phyloP scores from a whole-genome alignment of 78 protist genomes.

The Protostelium mycophagum region DNA sequence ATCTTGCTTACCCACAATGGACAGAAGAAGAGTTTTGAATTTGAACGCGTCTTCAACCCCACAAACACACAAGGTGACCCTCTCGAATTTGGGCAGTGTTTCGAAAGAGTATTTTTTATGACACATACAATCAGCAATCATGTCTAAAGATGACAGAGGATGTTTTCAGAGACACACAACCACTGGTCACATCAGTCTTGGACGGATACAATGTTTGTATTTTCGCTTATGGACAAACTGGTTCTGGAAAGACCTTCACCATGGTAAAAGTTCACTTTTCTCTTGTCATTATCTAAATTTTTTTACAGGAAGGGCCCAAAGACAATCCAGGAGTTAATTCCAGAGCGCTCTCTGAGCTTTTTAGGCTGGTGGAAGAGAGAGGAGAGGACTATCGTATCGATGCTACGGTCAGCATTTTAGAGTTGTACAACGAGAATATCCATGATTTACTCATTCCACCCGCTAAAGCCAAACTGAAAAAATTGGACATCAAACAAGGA shows the following conservation, averaged over 20 bases:
- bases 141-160: background rate
- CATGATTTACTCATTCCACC: conserved; percentile 1
- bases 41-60: background rate
- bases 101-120: background rate
- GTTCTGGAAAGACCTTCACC: conserved; percentile 84
- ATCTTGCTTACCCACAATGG: background rate
- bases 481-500: conserved; percentile 7
- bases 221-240: conserved; percentile 96
- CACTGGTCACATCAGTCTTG: background rate
- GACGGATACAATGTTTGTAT: background rate
- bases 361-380: background rate
- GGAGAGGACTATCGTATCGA: background rate
- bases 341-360: background rate
- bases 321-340: background rate
- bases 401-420: background rate
- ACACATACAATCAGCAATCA: background rate
- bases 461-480: background rate
- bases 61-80: background rate
- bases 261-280: too few relatives aligned
- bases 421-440: conserved; percentile 10
- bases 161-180: background rate
- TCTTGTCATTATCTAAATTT: too few relatives aligned
- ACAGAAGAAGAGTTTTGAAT: background rate
- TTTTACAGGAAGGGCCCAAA: conserved; percentile 46
- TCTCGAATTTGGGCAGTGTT: too few relatives aligned